Evolutionary conservation across 805 yeast genomes (phyloP).

Genomic region (Millerago galiae): DNA sequence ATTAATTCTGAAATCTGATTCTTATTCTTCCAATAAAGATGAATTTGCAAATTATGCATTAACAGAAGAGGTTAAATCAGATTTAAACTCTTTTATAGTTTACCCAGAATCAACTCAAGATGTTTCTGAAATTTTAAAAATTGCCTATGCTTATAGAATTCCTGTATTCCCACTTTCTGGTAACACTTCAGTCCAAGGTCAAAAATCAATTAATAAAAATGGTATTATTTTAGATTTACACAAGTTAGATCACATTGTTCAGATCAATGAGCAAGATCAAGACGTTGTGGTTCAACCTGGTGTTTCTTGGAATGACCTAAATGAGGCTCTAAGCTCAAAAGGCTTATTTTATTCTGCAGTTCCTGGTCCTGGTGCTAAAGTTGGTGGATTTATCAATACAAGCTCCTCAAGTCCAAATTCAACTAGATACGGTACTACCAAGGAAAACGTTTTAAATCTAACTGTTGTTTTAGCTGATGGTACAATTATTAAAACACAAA

Average conservation of each 20-base stretch:
- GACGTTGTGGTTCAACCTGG: conserved; percentile 78
- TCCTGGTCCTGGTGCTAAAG: conserved; percentile 74
- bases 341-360: conserved; percentile 68
- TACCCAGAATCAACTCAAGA: conserved; percentile 62
- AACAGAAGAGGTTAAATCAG: conserved; percentile 36
- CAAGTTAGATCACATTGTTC: conserved; percentile 49
- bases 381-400: conserved; percentile 76
- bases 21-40: conserved; percentile 9
- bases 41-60: conserved; percentile 11
- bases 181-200: conserved; percentile 79
- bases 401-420: conserved; percentile 80
- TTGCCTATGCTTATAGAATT: conserved; percentile 51
- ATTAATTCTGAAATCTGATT: conserved; percentile 6
- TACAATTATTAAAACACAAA: conserved; percentile 63
- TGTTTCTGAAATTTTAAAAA: conserved; percentile 54
- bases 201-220: conserved; percentile 61
- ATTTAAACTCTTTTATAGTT: conserved; percentile 33
- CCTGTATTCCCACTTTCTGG: conserved; percentile 76
- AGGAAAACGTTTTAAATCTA: conserved; percentile 59
- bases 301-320: conserved; percentile 69
- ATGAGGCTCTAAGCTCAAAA: conserved; percentile 40
- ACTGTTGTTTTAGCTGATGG: conserved; percentile 81
- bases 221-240: conserved; percentile 61
- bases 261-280: conserved; percentile 54
- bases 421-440: conserved; percentile 71